Evolutionary conservation across 2,329 filamentous ascomycete species (phyloP).

Genomic region (Zymoseptoria tritici): DNA sequence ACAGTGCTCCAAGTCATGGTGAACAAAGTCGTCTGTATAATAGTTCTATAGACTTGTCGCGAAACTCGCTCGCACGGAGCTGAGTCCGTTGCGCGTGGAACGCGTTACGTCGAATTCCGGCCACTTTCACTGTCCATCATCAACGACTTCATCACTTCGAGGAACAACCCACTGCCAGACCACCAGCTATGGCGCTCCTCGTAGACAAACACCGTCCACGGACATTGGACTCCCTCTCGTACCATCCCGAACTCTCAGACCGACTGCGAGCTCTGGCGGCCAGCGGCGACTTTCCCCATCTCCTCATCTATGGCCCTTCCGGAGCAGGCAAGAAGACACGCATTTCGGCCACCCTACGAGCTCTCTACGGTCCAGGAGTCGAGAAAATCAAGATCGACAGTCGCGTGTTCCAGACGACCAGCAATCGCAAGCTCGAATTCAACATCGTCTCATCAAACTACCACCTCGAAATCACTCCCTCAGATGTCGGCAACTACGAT

Average conservation of each 20-base stretch:
- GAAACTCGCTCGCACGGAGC: not conserved
- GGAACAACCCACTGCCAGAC: not conserved
- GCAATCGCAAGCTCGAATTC: conserved; percentile 97
- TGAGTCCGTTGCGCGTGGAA: not conserved
- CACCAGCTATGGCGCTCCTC: conserved; percentile 50
- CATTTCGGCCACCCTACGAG: conserved; percentile 89
- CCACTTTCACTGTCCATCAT: not conserved
- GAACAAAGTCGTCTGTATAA: not conserved
- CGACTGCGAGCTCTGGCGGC: conserved; percentile 81
- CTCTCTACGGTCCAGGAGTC: conserved; percentile 91
- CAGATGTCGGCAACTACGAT: conserved; percentile 93
- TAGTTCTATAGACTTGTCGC: not conserved
- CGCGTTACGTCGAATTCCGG: not conserved
- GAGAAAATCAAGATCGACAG: conserved; percentile 99
- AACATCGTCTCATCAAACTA: conserved; percentile 97
- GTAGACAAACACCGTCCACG: conserved; percentile 63
- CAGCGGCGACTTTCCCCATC: conserved; percentile 94
- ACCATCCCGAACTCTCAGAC: conserved; percentile 81
- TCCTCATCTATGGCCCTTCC: conserved; percentile 93
- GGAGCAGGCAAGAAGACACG: conserved; percentile 97
- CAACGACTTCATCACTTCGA: not conserved
- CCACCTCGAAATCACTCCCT: conserved; percentile 96
- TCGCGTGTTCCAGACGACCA: conserved; percentile 85
- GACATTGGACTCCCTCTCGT: conserved; percentile 70
- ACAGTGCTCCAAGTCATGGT: not conserved